Evolutionary conservation across 208 protist species (phyloP).

Genomic region (Tetramitus jugosus): DNA sequence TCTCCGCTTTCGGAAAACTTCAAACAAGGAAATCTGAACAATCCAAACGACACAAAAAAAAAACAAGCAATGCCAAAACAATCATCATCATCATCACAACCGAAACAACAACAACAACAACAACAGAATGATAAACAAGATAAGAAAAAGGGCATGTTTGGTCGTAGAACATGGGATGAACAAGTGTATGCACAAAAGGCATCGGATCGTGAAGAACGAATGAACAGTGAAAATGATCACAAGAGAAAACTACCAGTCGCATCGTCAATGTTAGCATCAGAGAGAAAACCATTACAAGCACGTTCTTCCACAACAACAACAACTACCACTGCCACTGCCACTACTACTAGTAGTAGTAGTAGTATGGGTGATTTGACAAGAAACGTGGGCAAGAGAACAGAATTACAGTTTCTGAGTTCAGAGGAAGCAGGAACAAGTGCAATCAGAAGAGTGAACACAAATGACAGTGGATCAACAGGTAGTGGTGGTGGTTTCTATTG

Average conservation of each 20-base stretch:
- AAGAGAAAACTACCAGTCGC: not conserved
- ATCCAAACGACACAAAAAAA: too few relatives aligned
- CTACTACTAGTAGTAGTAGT: too few relatives aligned
- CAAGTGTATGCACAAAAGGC: not conserved
- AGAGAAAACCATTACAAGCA: constrained; percentile 11
- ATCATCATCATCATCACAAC: too few relatives aligned
- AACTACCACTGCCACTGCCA: too few relatives aligned
- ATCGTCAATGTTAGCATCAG: too few relatives aligned
- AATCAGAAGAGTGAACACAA: too few relatives aligned
- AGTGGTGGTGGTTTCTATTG: not conserved
- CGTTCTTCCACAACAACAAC: not conserved
- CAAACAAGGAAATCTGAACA: too few relatives aligned
- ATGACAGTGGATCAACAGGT: too few relatives aligned
- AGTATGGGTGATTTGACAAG: not conserved
- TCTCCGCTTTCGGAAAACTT: too few relatives aligned
- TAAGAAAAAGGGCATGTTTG: not conserved
- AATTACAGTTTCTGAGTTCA: not conserved
- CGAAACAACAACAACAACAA: too few relatives aligned
- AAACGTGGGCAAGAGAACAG: not conserved
- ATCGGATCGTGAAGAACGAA: not conserved
- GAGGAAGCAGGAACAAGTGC: not conserved
- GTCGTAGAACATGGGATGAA: constrained; percentile 5
- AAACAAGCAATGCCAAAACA: too few relatives aligned
- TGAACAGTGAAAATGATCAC: not conserved
- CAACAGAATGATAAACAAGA: too few relatives aligned